These are phyloP conservation scores for Candida tibetensis DNA, from an alignment of 805 yeast genomes.

Conservation along the genomic window DNA sequence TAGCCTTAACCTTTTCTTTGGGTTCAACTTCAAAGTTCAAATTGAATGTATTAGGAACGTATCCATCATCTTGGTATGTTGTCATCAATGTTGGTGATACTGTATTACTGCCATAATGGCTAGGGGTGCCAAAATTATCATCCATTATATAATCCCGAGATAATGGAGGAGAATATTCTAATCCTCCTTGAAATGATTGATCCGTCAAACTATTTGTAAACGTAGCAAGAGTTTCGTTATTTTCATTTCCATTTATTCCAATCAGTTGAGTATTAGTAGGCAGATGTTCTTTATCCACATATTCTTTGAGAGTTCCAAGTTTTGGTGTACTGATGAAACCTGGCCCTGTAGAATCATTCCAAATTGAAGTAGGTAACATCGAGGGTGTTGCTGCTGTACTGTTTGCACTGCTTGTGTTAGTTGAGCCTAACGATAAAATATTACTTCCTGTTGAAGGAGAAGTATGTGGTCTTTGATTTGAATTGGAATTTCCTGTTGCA, in stretches of 20 bases:
- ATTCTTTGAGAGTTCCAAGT: constrained; percentile 4
- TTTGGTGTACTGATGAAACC: constrained; percentile 1
- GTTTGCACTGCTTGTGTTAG: constrained; percentile 6
- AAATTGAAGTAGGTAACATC: constrained; percentile 7
- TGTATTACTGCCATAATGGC: neutral
- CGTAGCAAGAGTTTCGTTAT: too few species aligned
- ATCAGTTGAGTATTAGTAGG: constrained; percentile 1
- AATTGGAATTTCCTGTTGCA: neutral
- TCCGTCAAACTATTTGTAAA: neutral
- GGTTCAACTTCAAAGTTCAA: neutral
- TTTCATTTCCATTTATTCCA: neutral
- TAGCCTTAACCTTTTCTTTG: neutral
- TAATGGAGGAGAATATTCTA: neutral
- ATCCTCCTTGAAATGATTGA: neutral
- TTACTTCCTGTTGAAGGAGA: neutral
- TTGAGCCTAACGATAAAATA: constrained; percentile 2
- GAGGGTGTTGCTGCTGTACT: constrained; percentile 11
- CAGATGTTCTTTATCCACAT: constrained; percentile 2
- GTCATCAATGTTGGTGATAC: neutral
- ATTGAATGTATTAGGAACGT: neutral
- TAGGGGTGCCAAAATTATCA: neutral
- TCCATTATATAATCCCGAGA: neutral
- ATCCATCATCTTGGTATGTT: neutral
- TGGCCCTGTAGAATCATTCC: constrained; percentile 7
- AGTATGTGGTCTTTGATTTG: neutral